Conservation (phyloP, 164 flowering plant species). For the Chimonanthus praecox region DNA sequence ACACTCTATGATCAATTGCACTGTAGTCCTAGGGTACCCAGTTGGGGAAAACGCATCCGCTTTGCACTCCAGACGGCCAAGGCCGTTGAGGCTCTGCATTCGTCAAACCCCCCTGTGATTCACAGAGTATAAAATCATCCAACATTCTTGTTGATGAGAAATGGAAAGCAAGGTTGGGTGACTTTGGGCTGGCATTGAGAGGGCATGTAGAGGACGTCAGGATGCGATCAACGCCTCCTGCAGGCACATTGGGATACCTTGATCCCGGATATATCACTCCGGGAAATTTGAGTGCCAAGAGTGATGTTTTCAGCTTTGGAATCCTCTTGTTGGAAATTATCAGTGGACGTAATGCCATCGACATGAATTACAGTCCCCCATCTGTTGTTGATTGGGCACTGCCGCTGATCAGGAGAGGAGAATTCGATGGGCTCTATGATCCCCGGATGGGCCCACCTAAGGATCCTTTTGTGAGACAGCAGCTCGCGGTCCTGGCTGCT, state of each 20-base stretch:
- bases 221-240: slow-evolving; percentile 64
- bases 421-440: slow-evolving; percentile 40
- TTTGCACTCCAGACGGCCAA: slow-evolving; percentile 53
- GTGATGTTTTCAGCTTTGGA: slow-evolving; percentile 79
- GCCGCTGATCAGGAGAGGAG: slow-evolving; percentile 50
- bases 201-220: slow-evolving; percentile 65
- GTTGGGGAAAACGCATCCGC: slow-evolving; percentile 54
- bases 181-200: slow-evolving; percentile 76
- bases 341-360: slow-evolving; percentile 79
- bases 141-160: slow-evolving; percentile 62
- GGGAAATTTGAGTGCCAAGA: slow-evolving; percentile 51
- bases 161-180: slow-evolving; percentile 60
- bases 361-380: slow-evolving; percentile 71
- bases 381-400: slow-evolving; percentile 83
- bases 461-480: slow-evolving; percentile 57
- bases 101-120: slow-evolving; percentile 74
- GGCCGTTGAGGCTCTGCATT: slow-evolving; percentile 58
- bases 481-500: slow-evolving; percentile 65
- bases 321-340: slow-evolving; percentile 59
- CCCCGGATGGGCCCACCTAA: slow-evolving; percentile 39
- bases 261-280: slow-evolving; percentile 71
- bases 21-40: slow-evolving; percentile 34
- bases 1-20: slow-evolving; percentile 64
- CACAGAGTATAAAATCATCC: slow-evolving; percentile 85
- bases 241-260: slow-evolving; percentile 76